Conservation (phyloP, 441 rosid species). For the Populus hybrid region DNA sequence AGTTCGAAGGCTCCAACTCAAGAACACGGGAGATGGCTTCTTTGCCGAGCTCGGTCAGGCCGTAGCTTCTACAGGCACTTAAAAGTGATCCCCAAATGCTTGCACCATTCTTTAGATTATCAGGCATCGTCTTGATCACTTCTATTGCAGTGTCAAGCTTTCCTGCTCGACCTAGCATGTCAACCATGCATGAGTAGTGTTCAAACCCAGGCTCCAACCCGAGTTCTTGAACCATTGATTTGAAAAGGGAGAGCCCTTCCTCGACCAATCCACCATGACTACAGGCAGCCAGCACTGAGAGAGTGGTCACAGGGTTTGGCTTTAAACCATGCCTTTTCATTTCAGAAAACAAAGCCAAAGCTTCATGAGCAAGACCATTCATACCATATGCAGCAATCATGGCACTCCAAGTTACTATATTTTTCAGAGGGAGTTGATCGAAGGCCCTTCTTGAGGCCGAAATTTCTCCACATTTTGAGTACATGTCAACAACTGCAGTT, state of each 20-base stretch:
- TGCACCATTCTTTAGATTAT: conserved; percentile 18
- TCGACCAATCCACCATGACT: conserved; percentile 23
- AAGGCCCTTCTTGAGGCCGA: conserved; percentile 24
- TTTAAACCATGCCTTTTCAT: conserved; percentile 13
- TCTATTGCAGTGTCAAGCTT: conserved; percentile 12
- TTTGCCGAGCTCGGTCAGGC: conserved; percentile 9
- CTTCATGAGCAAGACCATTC: conserved; percentile 20
- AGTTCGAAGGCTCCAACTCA: conserved; percentile 14
- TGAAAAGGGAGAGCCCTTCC: conserved; percentile 20
- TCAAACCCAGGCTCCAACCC: conserved; percentile 9
- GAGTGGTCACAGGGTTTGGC: conserved; percentile 16
- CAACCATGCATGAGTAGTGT: conserved; percentile 28
- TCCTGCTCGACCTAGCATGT: conserved; percentile 26
- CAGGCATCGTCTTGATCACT: conserved; percentile 17
- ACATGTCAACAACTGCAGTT: conserved; percentile 26
- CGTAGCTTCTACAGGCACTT: conserved; percentile 20
- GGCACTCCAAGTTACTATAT: conserved; percentile 23
- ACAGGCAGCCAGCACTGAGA: conserved; percentile 22
- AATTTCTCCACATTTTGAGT: conserved; percentile 22
- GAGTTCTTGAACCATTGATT: conserved; percentile 22
- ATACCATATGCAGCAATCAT: conserved; percentile 26
- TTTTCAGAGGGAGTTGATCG: conserved; percentile 12
- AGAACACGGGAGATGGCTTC: conserved; percentile 5
- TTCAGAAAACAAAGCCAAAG: conserved; percentile 17
- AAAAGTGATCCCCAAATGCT: conserved; percentile 23